Conservation (phyloP, 225 moss, liverwort and hornwort genomes). For the Pseudisothecium myosuroides region DNA sequence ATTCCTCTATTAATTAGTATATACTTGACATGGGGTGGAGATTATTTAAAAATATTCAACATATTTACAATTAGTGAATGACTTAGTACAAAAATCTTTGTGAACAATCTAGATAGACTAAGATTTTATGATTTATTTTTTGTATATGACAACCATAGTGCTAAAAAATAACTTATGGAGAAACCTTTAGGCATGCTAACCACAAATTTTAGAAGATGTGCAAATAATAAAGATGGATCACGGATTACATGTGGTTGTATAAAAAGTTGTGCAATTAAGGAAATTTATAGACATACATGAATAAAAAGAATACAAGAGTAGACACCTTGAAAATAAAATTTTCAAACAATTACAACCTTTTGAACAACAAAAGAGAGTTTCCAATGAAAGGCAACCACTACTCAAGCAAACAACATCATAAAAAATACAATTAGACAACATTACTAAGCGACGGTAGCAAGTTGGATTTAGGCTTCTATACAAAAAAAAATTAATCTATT, state of each 20-base stretch:
- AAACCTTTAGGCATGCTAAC: not conserved
- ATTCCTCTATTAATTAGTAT: not conserved
- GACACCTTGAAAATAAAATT: not conserved
- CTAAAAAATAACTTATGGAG: not conserved
- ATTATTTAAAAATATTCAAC: not conserved
- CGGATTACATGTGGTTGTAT: not conserved
- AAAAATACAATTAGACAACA: not conserved
- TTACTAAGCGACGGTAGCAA: not conserved
- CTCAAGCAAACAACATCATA: not conserved
- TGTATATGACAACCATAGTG: not conserved
- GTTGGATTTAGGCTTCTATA: not conserved
- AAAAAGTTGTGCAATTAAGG: rapidly evolving
- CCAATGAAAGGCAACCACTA: not conserved
- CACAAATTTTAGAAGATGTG: not conserved
- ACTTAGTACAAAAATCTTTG: not conserved
- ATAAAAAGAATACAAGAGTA: not conserved
- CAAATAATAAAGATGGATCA: not conserved
- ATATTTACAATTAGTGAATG: rapidly evolving
- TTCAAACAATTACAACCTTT: not conserved
- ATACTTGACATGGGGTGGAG: not conserved
- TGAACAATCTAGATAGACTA: not conserved
- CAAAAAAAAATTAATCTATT: no score
- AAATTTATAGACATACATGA: not conserved
- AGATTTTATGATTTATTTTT: not conserved
- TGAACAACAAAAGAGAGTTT: not conserved